Percentiles rank a stretch among this genome's conserved stretches.
Conservation (phyloP, 495 filamentous ascomycete species). For the Hypoxylon perforatum region DNA sequence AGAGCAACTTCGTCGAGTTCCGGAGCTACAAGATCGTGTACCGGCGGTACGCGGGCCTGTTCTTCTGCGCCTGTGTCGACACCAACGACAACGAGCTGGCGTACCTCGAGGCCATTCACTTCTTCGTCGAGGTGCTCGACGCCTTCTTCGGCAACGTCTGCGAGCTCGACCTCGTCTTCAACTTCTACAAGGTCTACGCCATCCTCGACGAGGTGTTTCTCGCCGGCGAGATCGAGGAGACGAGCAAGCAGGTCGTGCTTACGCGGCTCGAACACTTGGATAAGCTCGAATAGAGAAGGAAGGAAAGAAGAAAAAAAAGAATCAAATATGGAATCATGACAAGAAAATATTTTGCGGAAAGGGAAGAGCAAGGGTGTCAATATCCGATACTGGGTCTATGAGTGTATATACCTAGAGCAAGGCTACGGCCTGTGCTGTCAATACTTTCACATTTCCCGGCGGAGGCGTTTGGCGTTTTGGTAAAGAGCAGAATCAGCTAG, state of each 20-base stretch:
- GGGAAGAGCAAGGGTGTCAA: too few species aligned
- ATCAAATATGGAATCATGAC: neutral
- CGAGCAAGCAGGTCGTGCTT: constrained; percentile 95
- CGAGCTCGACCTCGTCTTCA: constrained; percentile 98
- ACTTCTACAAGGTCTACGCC: constrained; percentile 92
- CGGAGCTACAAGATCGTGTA: constrained; percentile 94
- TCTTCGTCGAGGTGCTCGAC: constrained; percentile 98
- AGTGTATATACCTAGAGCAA: constrained; percentile 13
- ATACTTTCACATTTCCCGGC: constrained; percentile 13
- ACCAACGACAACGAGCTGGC: constrained; percentile 99
- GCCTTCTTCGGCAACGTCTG: constrained; percentile 99
- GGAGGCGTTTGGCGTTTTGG: constrained; percentile 34
- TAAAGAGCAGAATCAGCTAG: constrained; percentile 9
- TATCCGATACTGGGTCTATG: neutral
- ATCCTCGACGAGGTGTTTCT: constrained; percentile 97
- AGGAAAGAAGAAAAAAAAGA: neutral
- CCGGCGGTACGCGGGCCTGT: constrained; percentile 93
- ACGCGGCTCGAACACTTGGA: constrained; percentile 95
- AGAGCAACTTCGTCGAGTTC: constrained; percentile 99
- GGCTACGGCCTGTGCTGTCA: neutral
- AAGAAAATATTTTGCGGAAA: neutral
- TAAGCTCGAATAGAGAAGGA: constrained; percentile 79
- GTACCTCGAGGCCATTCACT: constrained; percentile 97
- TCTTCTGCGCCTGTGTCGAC: constrained; percentile 99
- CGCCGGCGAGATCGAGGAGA: constrained; percentile 97